Base-by-base conservation (phyloP, 768 basidiomycete species). In the Trametes cingulata region DNA sequence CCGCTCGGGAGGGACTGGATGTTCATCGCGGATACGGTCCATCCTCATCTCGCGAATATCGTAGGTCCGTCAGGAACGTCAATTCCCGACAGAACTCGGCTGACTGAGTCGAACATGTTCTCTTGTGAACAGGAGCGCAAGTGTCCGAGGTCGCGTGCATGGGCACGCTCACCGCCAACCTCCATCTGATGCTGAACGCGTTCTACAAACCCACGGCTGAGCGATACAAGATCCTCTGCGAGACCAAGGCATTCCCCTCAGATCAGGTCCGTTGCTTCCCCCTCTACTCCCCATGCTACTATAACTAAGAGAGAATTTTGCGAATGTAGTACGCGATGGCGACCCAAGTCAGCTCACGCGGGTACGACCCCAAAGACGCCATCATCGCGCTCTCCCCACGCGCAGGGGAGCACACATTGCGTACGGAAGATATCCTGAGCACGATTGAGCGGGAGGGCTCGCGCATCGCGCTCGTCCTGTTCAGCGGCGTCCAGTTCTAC, bases 401-500 rank as follows among this genome's bases (percentile, higher is more conserved):
- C 49, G 74, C 80, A 60, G 93, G 91, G 51, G 97, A 99, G 75
- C 89, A 85, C 72, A 85, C 79, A 22, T 84, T 99, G 60, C 85
- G 94, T 65, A 90, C 91, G 68, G 85, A 91, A 68, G 97, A 99
- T 73, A 95, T 98, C 67, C 76, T 98, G 36, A 79, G 82, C 56
- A 76, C 77, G 47, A 86, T 99, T 67, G 81, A 83, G 50, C 79
- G 82, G 63, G 83, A 95, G 71, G 92, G 91, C 15, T 66, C 81
- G 50, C 80, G 80, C 45, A 93, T 98, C 65, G 91, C 97, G 29
- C 81, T 99, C 40, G 93, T 98, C 59, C 82, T 98, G 60, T 90
- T 99, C 70, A 88, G 90, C 56, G 93, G 96, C 2, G 86, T 98
- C 35, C 96, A 98, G 74, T 99, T 95, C 77, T 99, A 98, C 76